These are phyloP conservation scores for Cercospora nicotianae DNA, from an alignment of 2,329 filamentous ascomycete genomes.

Conservation along the genomic window DNA sequence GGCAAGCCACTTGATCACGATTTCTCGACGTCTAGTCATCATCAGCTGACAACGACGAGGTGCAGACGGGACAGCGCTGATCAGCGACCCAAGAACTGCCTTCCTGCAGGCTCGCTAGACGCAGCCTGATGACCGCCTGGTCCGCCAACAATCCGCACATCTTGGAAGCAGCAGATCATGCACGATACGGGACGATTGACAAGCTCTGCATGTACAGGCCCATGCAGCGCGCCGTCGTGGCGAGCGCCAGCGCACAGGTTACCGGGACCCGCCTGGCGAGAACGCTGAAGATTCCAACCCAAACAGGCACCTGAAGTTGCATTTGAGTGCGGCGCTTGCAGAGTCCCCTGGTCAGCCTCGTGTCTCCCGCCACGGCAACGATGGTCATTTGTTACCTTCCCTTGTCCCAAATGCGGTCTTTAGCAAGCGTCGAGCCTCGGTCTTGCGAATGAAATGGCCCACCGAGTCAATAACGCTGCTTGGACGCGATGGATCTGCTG, in stretches of 20 bases:
- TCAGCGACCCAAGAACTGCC: not conserved
- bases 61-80: not conserved
- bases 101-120: not conserved
- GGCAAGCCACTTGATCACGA: not conserved
- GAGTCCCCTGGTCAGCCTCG: not conserved
- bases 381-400: constrained; percentile 7
- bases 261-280: not conserved
- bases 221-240: constrained; percentile 9
- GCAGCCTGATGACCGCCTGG: not conserved
- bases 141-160: not conserved
- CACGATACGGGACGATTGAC: not conserved
- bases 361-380: constrained; percentile 3
- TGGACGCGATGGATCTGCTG: not conserved
- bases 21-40: not conserved
- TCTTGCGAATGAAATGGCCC: constrained; percentile 1
- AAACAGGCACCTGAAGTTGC: not conserved
- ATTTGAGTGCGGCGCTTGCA: constrained; percentile 9
- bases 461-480: not conserved
- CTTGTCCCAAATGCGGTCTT: constrained; percentile 8
- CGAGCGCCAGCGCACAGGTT: constrained; percentile 8
- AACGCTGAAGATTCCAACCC: not conserved
- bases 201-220: not conserved
- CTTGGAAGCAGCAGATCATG: not conserved
- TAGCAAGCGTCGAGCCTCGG: constrained; percentile 4
- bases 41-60: not conserved